A percentile compares a stretch with the other conserved stretches of the same genome.
phyloP scores from a whole-genome alignment of 495 filamentous ascomycete species.

The Aspergillus coremiiformis region DNA sequence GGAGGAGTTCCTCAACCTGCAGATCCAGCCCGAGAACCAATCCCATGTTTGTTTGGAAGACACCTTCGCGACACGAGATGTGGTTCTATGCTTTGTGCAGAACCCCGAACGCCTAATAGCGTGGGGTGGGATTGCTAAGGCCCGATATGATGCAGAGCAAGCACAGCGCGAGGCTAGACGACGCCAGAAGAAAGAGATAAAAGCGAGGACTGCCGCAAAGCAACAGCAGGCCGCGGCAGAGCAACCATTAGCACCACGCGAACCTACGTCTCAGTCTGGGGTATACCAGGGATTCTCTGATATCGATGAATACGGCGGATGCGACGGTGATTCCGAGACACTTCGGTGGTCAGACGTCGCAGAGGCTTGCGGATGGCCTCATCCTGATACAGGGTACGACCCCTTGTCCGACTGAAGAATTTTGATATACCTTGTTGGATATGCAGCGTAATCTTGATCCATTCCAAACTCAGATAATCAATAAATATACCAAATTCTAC shows the following conservation, averaged over 20 bases:
- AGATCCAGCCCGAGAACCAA: slow-evolving; percentile 24
- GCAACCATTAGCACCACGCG: not conserved
- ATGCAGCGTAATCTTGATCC: too few relatives aligned
- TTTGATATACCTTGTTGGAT: too few relatives aligned
- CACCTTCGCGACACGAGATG: slow-evolving; percentile 30
- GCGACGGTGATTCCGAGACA: not conserved
- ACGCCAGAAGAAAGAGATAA: slow-evolving; percentile 8
- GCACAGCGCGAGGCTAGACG: slow-evolving; percentile 1
- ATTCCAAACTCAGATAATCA: too few relatives aligned
- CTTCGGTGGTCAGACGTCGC: slow-evolving; percentile 3
- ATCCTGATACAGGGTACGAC: slow-evolving; percentile 4
- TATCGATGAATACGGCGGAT: not conserved
- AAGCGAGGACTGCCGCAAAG: slow-evolving; percentile 3
- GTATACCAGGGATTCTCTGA: not conserved
- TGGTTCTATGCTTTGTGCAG: slow-evolving; percentile 31
- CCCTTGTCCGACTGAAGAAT: slow-evolving; percentile 2
- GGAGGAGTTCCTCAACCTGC: slow-evolving; percentile 19
- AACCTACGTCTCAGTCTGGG: not conserved
- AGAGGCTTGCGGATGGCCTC: slow-evolving; percentile 1
- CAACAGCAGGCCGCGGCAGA: not conserved
- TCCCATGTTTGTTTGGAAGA: slow-evolving; percentile 39
- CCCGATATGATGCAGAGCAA: slow-evolving; percentile 1
- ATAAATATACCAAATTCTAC: too few relatives aligned
- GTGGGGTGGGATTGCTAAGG: slow-evolving; percentile 18
- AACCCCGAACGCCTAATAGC: slow-evolving; percentile 16